Percentiles rank a stretch among this genome's conserved stretches.
Evolutionary conservation across 1,284 basidiomycete genomes (phyloP).

Genomic region (Vanrija sp.): DNA sequence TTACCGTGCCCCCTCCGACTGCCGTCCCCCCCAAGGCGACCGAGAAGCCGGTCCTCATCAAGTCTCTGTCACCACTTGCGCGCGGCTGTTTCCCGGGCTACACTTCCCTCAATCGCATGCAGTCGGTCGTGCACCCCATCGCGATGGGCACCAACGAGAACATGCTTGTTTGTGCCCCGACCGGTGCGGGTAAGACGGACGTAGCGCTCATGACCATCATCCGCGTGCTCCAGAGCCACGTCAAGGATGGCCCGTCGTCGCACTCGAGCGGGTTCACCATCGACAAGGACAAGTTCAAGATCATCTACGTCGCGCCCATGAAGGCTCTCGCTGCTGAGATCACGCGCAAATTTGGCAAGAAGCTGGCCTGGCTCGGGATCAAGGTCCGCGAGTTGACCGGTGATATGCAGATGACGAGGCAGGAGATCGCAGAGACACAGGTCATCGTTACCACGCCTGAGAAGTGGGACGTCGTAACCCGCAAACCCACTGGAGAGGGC

Average conservation of each 20-base stretch:
- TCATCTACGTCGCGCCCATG: conserved; percentile 99
- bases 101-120: conserved; percentile 82
- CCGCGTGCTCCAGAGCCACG: conserved; percentile 74
- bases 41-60: conserved; percentile 71
- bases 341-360: conserved; percentile 83
- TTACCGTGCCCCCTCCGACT: conserved; percentile 80
- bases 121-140: conserved; percentile 90
- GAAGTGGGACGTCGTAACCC: conserved; percentile 99
- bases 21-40: conserved; percentile 67
- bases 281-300: conserved; percentile 76
- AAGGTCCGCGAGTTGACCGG: conserved; percentile 90
- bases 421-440: conserved; percentile 92
- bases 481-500: conserved; percentile 94
- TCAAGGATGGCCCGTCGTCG: conserved; percentile 39
- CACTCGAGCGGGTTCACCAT: conserved; percentile 56
- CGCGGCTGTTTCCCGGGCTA: conserved; percentile 92
- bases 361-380: conserved; percentile 85
- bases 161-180: conserved; percentile 92
- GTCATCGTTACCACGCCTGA: conserved; percentile 99
- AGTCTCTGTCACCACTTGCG: conserved; percentile 73
- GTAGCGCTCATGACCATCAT: conserved; percentile 94
- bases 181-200: conserved; percentile 99
- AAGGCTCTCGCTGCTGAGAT: conserved; percentile 97
- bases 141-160: conserved; percentile 96
- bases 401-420: conserved; percentile 96